phyloP scores from a whole-genome alignment of 805 yeast genomes.

The Suhomyces pyralidae region DNA sequence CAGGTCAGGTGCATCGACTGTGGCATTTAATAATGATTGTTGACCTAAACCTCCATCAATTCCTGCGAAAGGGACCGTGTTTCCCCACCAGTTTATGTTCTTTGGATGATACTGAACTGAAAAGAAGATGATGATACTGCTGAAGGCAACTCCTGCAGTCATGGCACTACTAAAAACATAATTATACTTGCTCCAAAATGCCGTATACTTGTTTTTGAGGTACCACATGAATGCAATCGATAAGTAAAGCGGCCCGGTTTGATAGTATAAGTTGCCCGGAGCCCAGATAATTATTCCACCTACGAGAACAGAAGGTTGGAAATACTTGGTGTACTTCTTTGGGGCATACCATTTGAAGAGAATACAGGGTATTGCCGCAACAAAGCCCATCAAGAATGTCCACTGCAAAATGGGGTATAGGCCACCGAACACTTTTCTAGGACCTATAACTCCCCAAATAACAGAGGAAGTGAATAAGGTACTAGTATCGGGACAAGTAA shows the following conservation, averaged over 20 bases:
- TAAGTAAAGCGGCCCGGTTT: constrained; percentile 27
- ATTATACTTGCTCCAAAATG: constrained; percentile 39
- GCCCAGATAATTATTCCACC: constrained; percentile 32
- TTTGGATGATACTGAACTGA: constrained; percentile 34
- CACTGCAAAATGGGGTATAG: constrained; percentile 31
- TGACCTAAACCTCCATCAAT: constrained; percentile 25
- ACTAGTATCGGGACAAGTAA: constrained; percentile 28
- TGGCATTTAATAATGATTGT: constrained; percentile 5
- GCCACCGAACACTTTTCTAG: constrained; percentile 28
- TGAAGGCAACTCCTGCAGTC: constrained; percentile 34
- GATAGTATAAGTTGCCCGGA: constrained; percentile 32
- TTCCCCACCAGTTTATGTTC: constrained; percentile 32
- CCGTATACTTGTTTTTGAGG: constrained; percentile 23
- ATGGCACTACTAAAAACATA: constrained; percentile 30
- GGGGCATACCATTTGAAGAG: constrained; percentile 14
- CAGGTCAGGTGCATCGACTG: constrained; percentile 28
- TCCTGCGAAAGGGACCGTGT: constrained; percentile 28
- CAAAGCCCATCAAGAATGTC: constrained; percentile 34
- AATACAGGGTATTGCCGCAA: constrained; percentile 20
- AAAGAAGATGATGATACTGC: constrained; percentile 34
- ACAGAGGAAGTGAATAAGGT: constrained; percentile 53
- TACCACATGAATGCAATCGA: constrained; percentile 26
- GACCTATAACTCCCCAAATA: constrained; percentile 57
- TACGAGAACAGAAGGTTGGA: constrained; percentile 34
- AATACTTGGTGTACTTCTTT: constrained; percentile 20